A percentile compares a stretch with the other conserved stretches of the same genome.
Conservation (phyloP, 2,329 filamentous ascomycete species). For the Lizonia empirigonia region DNA sequence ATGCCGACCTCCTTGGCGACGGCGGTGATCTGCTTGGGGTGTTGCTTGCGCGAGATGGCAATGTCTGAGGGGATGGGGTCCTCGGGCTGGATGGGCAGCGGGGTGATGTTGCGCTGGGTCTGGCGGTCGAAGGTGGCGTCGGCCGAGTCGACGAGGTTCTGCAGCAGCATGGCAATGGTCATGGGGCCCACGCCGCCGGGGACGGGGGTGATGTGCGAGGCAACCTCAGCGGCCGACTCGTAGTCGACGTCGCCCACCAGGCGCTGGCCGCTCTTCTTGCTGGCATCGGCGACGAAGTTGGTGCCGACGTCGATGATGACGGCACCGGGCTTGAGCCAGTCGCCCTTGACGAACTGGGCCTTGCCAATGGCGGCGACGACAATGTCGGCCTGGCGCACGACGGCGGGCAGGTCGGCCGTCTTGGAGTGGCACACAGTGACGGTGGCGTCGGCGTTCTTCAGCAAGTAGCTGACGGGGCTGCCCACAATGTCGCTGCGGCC, state of each 20-base stretch:
- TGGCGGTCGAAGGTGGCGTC: slow-evolving; percentile 81
- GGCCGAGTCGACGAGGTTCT: slow-evolving; percentile 91
- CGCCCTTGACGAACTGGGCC: slow-evolving; percentile 86
- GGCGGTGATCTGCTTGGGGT: slow-evolving; percentile 87
- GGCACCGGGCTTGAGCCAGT: slow-evolving; percentile 93
- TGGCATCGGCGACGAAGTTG: slow-evolving; percentile 88
- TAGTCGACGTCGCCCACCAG: slow-evolving; percentile 96
- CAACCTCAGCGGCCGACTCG: slow-evolving; percentile 80
- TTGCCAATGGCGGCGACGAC: slow-evolving; percentile 91
- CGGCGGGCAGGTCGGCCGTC: slow-evolving; percentile 72
- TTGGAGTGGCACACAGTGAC: slow-evolving; percentile 96
- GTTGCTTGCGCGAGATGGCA: slow-evolving; percentile 84
- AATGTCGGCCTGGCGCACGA: slow-evolving; percentile 85
- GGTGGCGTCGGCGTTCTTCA: slow-evolving; percentile 94
- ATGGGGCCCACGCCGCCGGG: slow-evolving; percentile 97
- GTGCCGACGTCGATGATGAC: slow-evolving; percentile 98
- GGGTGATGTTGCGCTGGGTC: slow-evolving; percentile 77
- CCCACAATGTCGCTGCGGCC: slow-evolving; percentile 97
- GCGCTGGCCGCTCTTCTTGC: slow-evolving; percentile 89
- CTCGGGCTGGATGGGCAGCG: slow-evolving; percentile 80
- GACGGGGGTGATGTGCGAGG: slow-evolving; percentile 92
- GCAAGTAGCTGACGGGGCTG: slow-evolving; percentile 91
- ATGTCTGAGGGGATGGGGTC: slow-evolving; percentile 94
- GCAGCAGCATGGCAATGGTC: slow-evolving; percentile 97
- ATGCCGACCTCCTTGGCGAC: slow-evolving; percentile 89